Evolutionary conservation across 495 filamentous ascomycete genomes (phyloP), one percentile per base, ranked within the genome.

Genomic region (Penicillium robsamsonii): DNA sequence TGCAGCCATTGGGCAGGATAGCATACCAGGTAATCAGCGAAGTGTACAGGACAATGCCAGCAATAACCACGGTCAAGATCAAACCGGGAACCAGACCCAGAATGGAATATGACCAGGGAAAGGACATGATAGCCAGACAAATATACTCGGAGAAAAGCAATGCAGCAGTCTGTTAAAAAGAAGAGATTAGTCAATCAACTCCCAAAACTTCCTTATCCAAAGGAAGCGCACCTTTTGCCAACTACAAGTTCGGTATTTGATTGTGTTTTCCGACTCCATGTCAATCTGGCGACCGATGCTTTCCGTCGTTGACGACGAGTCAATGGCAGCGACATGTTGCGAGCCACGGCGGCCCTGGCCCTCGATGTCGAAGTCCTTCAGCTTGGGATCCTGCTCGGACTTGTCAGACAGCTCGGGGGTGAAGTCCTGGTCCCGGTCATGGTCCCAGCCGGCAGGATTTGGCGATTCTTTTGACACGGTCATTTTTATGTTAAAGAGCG

Each of bases 51-150:
- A 96, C 91, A 20, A 89, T 63, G 17, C 64, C 79, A 8, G 91
- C 89, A 49, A 90, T 81, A 27, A 91, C 82, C 4, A 90, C 78
- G 0, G 91, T 96, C 60, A 94, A 64, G 56, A 96, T 92, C 57
- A 96, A 67, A 41, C 90, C 90, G 1, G 91, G 91, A n/a, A 94
- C 89, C 25, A 96, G 79, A 10, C 91, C 91, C 20, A 96, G 80
- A 35, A 91, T 76, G 8, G 90, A 90, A 73, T 96, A 96, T 0
- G 90, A 92, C 78, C 87, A 94, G 1, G 91, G 91, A 66, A 95
- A 95, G 20, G 88, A 92, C 91, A 96, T 96, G 64, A 95, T 96
- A 37, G 91, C 90, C 77, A 96, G 70, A 72, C 90, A 95, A 49
- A 96, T 96, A 63, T 96, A 96, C 72, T 96, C 91, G 9, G 88